phyloP scores from a whole-genome alignment of 192 early-diverging fungal genomes.

The Coemansia sp. region DNA sequence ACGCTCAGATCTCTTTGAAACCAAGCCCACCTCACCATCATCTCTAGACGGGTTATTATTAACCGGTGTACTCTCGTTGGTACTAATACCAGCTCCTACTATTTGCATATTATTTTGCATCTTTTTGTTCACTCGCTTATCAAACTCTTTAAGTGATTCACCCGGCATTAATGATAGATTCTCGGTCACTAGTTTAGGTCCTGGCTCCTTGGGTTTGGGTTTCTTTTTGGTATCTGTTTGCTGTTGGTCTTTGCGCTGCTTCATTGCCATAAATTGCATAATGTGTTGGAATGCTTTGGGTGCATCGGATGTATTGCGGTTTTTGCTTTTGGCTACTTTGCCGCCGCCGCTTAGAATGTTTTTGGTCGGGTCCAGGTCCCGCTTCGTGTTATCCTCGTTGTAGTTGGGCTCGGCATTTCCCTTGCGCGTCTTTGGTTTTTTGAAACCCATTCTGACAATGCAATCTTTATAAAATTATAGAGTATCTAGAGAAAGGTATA shows the following conservation, averaged over 20 bases:
- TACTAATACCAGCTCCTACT: constrained; percentile 8
- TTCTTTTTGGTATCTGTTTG: background rate
- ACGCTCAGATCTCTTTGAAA: constrained; percentile 31
- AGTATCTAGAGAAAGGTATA: background rate
- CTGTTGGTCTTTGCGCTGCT: constrained; percentile 15
- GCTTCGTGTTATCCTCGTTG: constrained; percentile 20
- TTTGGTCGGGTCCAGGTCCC: constrained; percentile 33
- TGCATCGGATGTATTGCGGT: constrained; percentile 15
- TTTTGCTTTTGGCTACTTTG: constrained; percentile 22
- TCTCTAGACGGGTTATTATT: constrained; percentile 23
- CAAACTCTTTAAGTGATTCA: constrained; percentile 36
- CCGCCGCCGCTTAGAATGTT: constrained; percentile 33
- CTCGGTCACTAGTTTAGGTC: constrained; percentile 16
- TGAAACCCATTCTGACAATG: constrained; percentile 53
- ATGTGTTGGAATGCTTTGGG: constrained; percentile 41
- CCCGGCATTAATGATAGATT: constrained; percentile 33
- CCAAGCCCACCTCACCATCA: constrained; percentile 13
- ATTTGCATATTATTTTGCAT: constrained; percentile 36
- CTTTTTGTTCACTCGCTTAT: constrained; percentile 29
- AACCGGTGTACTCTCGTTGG: background rate
- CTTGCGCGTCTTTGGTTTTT: constrained; percentile 37
- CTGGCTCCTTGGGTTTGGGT: too few species aligned
- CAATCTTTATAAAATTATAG: too few species aligned
- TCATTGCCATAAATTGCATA: constrained; percentile 28
- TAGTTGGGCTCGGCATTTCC: constrained; percentile 2